Percentiles rank a stretch among this genome's conserved stretches.
Conservation (phyloP, 2,329 filamentous ascomycete species). For the Bipolaris gigantea region DNA sequence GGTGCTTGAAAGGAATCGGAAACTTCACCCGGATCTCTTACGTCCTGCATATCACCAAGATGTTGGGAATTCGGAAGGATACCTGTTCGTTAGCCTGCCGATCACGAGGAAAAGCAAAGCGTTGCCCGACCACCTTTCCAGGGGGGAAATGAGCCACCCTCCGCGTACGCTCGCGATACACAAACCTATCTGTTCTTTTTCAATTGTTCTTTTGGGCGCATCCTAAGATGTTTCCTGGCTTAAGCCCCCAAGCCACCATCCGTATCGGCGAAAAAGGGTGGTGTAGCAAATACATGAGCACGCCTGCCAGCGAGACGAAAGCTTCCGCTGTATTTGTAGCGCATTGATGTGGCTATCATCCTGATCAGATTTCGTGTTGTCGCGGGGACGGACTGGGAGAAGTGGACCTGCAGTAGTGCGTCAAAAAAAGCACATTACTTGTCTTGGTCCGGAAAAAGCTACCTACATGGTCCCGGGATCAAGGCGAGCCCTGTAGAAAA, state of each 20-base stretch:
- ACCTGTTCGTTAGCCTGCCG: constrained; percentile 3
- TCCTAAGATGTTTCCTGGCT: not conserved
- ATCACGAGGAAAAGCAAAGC: constrained; percentile 11
- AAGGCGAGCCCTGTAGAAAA: constrained; percentile 1
- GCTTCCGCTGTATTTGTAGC: not conserved
- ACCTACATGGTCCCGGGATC: not conserved
- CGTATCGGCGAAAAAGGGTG: not conserved
- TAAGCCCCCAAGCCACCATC: not conserved
- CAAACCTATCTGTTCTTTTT: constrained; percentile 3
- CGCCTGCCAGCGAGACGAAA: not conserved
- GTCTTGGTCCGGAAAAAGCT: not conserved
- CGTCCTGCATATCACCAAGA: not conserved
- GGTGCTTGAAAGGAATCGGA: not conserved
- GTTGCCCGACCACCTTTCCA: not conserved
- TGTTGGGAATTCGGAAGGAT: not conserved
- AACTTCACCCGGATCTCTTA: not conserved
- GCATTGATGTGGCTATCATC: not conserved
- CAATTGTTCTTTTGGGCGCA: not conserved
- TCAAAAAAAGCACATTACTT: not conserved
- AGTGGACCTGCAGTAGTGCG: not conserved
- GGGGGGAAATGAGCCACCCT: not conserved
- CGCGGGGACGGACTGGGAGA: not conserved
- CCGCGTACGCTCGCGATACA: not conserved
- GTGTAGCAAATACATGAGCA: not conserved
- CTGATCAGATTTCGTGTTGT: not conserved